phyloP scores from a whole-genome alignment of 805 yeast genomes.

The Myxozyma nipponensis region DNA sequence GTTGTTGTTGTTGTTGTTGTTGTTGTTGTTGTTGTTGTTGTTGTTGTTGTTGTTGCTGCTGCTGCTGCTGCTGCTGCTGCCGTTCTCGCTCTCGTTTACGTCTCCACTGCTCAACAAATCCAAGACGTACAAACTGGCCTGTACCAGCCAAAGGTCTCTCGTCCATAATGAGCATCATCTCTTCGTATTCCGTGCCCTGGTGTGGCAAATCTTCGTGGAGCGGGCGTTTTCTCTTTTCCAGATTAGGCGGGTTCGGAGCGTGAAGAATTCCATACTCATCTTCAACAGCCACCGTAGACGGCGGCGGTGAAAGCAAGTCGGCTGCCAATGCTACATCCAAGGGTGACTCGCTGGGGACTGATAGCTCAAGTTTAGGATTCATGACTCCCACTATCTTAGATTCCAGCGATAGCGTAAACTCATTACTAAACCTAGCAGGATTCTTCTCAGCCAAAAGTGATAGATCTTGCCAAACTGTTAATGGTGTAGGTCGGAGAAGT shows the following conservation, averaged over 20 bases:
- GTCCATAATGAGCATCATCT: conserved; percentile 70
- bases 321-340: conserved; percentile 22
- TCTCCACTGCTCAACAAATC: conserved; percentile 84
- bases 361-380: conserved; percentile 68
- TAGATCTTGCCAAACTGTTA: conserved; percentile 79
- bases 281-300: conserved; percentile 1
- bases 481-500: conserved; percentile 71
- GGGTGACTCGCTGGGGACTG: conserved; percentile 54
- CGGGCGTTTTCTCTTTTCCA: conserved; percentile 41
- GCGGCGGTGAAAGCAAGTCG: not conserved
- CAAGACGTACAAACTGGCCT: conserved; percentile 74
- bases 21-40: not conserved
- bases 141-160: conserved; percentile 46
- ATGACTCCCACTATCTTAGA: conserved; percentile 79
- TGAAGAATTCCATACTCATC: conserved; percentile 20
- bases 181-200: conserved; percentile 76
- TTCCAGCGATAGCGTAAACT: conserved; percentile 75
- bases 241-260: conserved; percentile 33
- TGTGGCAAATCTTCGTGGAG: conserved; percentile 70
- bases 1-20: too few relatives aligned
- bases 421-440: conserved; percentile 64
- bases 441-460: conserved; percentile 71
- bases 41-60: not conserved
- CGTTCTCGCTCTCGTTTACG: conserved; percentile 53
- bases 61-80: conserved; percentile 3